These are phyloP conservation scores for Protostelium mycophagum DNA, from an alignment of 78 protist species.

Conservation along the genomic window DNA sequence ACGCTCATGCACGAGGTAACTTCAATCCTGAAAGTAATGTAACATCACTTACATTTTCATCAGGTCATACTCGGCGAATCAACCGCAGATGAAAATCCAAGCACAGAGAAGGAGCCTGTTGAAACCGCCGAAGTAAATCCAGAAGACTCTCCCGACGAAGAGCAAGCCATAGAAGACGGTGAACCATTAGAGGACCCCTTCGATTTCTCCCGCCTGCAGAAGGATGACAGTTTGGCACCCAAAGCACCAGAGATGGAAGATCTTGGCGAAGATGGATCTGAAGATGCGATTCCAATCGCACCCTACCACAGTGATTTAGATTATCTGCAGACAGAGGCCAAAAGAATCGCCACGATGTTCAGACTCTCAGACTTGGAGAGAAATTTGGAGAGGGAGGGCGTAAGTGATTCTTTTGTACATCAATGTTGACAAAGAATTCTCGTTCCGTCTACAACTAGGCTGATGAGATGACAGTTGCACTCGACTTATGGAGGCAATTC, in stretches of 20 bases:
- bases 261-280: background rate
- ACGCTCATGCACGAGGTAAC: background rate
- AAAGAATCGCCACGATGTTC: background rate
- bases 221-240: background rate
- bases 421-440: no score
- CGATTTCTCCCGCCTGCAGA: background rate
- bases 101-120: background rate
- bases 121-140: background rate
- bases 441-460: no score
- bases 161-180: background rate
- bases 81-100: background rate
- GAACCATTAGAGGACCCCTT: slow-evolving; percentile 7
- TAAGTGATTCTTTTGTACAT: slow-evolving; percentile 5
- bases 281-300: background rate
- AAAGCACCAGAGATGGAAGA: background rate
- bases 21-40: no score
- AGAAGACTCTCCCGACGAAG: background rate
- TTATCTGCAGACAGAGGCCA: slow-evolving; percentile 42
- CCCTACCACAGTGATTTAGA: slow-evolving; percentile 46
- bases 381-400: slow-evolving; percentile 24
- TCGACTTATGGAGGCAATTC: background rate
- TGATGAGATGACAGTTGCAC: background rate
- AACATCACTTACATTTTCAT: background rate
- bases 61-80: no score
- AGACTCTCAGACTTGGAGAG: background rate